Conservation (phyloP, 352 stramenopile species). For the Globisporangium mamillatum region DNA sequence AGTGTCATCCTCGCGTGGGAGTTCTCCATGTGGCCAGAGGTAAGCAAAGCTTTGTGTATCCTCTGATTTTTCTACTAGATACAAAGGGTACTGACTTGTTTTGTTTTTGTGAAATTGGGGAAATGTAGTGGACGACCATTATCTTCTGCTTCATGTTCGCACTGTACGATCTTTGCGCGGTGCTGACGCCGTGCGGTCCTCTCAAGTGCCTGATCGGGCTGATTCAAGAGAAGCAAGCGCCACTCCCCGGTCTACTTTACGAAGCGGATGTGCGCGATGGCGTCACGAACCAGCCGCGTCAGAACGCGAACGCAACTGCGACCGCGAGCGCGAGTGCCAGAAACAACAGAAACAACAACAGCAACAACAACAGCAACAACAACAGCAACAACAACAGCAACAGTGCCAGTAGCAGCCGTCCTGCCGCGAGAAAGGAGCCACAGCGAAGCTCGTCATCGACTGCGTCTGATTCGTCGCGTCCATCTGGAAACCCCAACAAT, state of each 20-base stretch:
- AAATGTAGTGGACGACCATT: conserved; percentile 85
- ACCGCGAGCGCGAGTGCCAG: background rate
- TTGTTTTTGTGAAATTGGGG: background rate
- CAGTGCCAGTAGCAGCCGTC: conserved; percentile 20
- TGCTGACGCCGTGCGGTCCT: conserved; percentile 96
- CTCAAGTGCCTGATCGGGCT: conserved; percentile 92
- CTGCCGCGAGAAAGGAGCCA: conserved; percentile 7
- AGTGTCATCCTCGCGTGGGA: conserved; percentile 97
- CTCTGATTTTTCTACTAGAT: too few relatives aligned
- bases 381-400: conserved; percentile 19
- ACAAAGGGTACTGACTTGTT: background rate
- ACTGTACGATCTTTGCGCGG: conserved; percentile 97
- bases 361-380: conserved; percentile 26
- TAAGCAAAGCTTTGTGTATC: conserved; percentile 27
- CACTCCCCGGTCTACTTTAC: conserved; percentile 94
- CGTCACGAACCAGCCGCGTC: conserved; percentile 43
- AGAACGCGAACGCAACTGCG: conserved; percentile 10
- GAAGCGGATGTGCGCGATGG: conserved; percentile 89
- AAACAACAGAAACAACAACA: conserved; percentile 15
- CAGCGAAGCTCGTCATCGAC: conserved; percentile 37
- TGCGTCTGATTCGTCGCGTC: conserved; percentile 35
- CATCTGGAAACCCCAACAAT: conserved; percentile 12
- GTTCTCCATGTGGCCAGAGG: conserved; percentile 95
- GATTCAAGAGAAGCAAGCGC: conserved; percentile 90
- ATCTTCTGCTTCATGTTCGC: conserved; percentile 94